A percentile compares a stretch with the other conserved stretches of the same genome.
phyloP scores from a whole-genome alignment of 306 rosid species.

The Castanea crenata region DNA sequence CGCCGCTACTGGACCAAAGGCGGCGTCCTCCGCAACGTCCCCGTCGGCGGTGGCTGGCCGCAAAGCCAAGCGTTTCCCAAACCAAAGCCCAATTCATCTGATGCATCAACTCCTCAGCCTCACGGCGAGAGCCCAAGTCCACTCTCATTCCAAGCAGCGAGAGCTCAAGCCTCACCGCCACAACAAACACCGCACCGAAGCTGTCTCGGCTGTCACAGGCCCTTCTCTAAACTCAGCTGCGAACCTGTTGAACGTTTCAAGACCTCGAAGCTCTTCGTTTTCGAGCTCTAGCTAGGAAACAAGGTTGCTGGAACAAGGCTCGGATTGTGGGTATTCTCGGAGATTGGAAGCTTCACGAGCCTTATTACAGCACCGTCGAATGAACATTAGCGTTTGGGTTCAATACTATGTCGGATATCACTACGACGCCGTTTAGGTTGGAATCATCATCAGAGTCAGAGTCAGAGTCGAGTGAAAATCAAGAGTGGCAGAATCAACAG shows the following conservation, averaged over 20 bases:
- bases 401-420: constrained; percentile 35
- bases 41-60: constrained; percentile 97
- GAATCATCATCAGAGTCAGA: constrained; percentile 20
- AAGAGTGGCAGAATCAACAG: constrained; percentile 17
- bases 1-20: constrained; percentile 99
- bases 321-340: constrained; percentile 68
- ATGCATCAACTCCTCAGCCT: background rate
- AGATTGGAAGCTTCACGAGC: constrained; percentile 69
- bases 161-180: constrained; percentile 80
- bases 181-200: constrained; percentile 41
- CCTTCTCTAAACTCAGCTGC: constrained; percentile 38
- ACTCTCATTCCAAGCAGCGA: constrained; percentile 87
- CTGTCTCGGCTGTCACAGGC: constrained; percentile 32
- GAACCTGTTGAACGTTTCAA: constrained; percentile 19
- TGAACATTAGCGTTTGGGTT: constrained; percentile 51
- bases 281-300: constrained; percentile 34
- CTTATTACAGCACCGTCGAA: constrained; percentile 56
- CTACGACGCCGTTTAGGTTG: constrained; percentile 52
- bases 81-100: constrained; percentile 25
- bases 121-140: constrained; percentile 22
- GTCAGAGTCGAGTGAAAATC: constrained; percentile 1
- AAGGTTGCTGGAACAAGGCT: constrained; percentile 30
- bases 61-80: constrained; percentile 85
- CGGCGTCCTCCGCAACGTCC: constrained; percentile 98
- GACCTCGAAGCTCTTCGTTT: constrained; percentile 34